Conservation (phyloP, 2,329 filamentous ascomycete genomes). For the Microsporum ferrugineum region DNA sequence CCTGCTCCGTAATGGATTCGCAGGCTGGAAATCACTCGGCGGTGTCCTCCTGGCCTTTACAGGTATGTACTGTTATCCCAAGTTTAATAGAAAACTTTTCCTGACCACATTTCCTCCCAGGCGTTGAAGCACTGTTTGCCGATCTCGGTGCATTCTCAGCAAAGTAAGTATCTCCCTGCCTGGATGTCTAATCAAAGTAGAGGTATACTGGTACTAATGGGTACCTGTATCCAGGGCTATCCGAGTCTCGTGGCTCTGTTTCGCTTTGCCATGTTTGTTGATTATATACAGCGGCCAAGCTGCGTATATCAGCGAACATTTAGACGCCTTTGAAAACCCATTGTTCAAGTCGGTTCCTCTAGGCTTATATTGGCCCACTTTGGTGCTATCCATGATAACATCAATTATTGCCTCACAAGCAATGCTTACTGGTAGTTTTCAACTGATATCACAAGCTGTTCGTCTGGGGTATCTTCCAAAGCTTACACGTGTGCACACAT, state of each 20-base stretch:
- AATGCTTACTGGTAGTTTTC: conserved; percentile 65
- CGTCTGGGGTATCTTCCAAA: conserved; percentile 63
- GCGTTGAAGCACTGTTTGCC: conserved; percentile 67
- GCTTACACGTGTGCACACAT: conserved; percentile 61
- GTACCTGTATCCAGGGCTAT: conserved; percentile 42
- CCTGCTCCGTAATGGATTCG: conserved; percentile 38
- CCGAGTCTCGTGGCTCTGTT: conserved; percentile 60
- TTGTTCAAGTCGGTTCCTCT: conserved; percentile 61
- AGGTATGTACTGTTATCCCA: conserved; percentile 3
- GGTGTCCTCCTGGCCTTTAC: conserved; percentile 65
- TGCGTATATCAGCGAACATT: conserved; percentile 53
- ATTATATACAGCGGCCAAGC: conserved; percentile 59
- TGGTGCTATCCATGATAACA: conserved; percentile 58
- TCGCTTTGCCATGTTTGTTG: conserved; percentile 54
- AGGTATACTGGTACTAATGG: not conserved
- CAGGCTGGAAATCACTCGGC: conserved; percentile 44
- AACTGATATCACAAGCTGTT: conserved; percentile 61
- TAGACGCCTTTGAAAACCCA: conserved; percentile 56
- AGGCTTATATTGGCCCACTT: conserved; percentile 55
- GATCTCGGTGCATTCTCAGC: conserved; percentile 58
- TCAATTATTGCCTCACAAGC: conserved; percentile 68
- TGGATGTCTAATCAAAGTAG: not conserved
- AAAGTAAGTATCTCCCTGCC: conserved; percentile 9
- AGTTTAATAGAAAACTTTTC: not conserved
- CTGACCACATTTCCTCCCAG: conserved; percentile 21